A percentile compares a stretch with the other conserved stretches of the same genome.
phyloP scores from a whole-genome alignment of 371 early-diverging fungal species.

The Zopfochytrium polystomum region DNA sequence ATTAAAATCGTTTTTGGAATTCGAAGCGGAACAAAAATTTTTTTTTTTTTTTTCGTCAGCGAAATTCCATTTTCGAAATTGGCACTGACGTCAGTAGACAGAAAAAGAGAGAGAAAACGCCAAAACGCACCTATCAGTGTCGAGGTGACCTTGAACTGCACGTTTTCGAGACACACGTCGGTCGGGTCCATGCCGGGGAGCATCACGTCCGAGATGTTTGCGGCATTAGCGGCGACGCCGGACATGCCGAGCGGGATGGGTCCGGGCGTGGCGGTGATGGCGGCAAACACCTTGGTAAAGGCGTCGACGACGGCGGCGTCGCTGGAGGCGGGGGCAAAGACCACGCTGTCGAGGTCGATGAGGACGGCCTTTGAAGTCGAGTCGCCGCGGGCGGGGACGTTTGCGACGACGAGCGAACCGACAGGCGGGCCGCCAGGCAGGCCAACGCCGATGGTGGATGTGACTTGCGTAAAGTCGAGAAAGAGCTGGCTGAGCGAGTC shows the following conservation, averaged over 20 bases:
- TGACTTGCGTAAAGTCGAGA: neutral
- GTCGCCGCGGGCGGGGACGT: slow-evolving; percentile 4
- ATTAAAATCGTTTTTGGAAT: neutral
- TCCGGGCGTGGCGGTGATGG: neutral
- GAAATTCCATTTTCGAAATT: too few species aligned
- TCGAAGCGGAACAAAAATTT: too few species aligned
- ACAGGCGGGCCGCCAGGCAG: neutral
- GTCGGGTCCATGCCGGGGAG: neutral
- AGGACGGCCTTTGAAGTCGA: neutral
- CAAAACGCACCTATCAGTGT: neutral
- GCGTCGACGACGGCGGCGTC: too few species aligned
- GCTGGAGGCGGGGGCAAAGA: neutral
- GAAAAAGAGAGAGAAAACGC: neutral
- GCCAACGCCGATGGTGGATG: slow-evolving; percentile 11
- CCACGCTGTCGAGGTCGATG: neutral
- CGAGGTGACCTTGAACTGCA: slow-evolving; percentile 5
- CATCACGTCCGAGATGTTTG: neutral
- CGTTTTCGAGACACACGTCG: slow-evolving; percentile 3
- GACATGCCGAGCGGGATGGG: neutral
- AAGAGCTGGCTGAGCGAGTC: slow-evolving; percentile 2
- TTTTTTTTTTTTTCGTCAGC: too few species aligned
- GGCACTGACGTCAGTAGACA: too few species aligned
- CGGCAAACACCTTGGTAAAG: slow-evolving; percentile 4
- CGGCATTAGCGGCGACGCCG: slow-evolving; percentile 11
- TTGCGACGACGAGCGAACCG: neutral